phyloP scores from a whole-genome alignment of 805 yeast genomes.

The Zygoascus biomembranicola region DNA sequence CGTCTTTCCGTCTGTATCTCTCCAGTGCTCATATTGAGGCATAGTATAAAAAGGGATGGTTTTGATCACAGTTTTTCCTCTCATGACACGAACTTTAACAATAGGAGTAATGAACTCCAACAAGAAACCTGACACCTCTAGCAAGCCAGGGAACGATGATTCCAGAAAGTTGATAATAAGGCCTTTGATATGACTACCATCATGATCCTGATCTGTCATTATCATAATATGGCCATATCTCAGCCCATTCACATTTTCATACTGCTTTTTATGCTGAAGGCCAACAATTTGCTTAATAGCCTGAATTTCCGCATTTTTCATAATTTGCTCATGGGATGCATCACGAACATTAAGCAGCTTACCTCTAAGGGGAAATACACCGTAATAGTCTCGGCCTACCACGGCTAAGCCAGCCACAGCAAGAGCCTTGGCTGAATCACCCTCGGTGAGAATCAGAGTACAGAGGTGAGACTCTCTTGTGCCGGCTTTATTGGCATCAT shows the following conservation, averaged over 20 bases:
- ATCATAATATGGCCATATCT: conserved; percentile 97
- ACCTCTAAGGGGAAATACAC: conserved; percentile 94
- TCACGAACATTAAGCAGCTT: conserved; percentile 92
- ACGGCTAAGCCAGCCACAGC: conserved; percentile 93
- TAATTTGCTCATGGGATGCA: conserved; percentile 91
- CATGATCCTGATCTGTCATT: conserved; percentile 99
- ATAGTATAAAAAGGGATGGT: conserved; percentile 77
- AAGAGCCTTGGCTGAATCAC: conserved; percentile 87
- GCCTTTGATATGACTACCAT: conserved; percentile 97
- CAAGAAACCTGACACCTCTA: conserved; percentile 84
- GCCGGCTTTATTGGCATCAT: conserved; percentile 95
- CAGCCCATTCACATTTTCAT: conserved; percentile 61
- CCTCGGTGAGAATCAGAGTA: conserved; percentile 90
- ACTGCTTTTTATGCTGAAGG: conserved; percentile 81
- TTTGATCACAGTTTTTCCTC: conserved; percentile 34
- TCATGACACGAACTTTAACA: conserved; percentile 74
- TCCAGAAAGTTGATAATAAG: conserved; percentile 87
- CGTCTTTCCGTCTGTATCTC: conserved; percentile 66
- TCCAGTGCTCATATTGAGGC: conserved; percentile 95
- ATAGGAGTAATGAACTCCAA: conserved; percentile 95
- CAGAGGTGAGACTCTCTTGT: conserved; percentile 87
- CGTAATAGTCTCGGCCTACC: conserved; percentile 91
- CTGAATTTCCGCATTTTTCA: conserved; percentile 89
- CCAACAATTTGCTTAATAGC: conserved; percentile 95
- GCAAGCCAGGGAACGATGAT: conserved; percentile 86